A percentile compares a stretch with the other conserved stretches of the same genome.
Conservation (phyloP, 2,329 filamentous ascomycete genomes). For the Blumeriella jaapii region DNA sequence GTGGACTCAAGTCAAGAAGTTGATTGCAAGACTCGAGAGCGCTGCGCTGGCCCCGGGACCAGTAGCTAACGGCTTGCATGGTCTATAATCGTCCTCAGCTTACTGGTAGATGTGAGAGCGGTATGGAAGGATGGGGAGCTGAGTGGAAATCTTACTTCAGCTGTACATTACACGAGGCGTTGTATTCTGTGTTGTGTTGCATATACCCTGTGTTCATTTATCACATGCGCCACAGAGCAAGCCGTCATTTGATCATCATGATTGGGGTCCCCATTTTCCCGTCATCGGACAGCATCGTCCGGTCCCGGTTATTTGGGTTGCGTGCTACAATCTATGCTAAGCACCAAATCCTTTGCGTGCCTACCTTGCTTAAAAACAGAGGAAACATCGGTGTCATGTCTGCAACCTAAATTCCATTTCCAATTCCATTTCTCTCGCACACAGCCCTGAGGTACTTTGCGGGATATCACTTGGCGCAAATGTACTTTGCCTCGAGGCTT, state of each 20-base stretch:
- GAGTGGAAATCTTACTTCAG: neutral
- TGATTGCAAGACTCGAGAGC: conserved; percentile 64
- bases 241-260: conserved; percentile 1
- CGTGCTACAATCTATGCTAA: too few relatives aligned
- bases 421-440: too few relatives aligned
- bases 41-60: conserved; percentile 9
- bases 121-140: neutral
- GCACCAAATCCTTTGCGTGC: neutral
- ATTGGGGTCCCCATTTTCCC: neutral
- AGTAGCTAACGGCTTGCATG: conserved; percentile 17
- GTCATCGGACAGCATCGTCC: neutral
- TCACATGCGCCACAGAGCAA: neutral
- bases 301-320: too few relatives aligned
- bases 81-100: neutral
- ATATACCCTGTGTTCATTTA: conserved; percentile 18
- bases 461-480: too few relatives aligned
- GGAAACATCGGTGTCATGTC: too few relatives aligned
- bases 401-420: too few relatives aligned
- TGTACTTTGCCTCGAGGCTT: too few relatives aligned
- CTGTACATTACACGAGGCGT: conserved; percentile 16
- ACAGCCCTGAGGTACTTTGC: too few relatives aligned
- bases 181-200: conserved; percentile 12
- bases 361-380: too few relatives aligned
- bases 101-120: neutral
- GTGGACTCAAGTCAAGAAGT: conserved; percentile 86